A percentile compares a stretch with the other conserved stretches of the same genome.
Conservation (phyloP, 768 basidiomycete species). For the Termitomyces heimii region DNA sequence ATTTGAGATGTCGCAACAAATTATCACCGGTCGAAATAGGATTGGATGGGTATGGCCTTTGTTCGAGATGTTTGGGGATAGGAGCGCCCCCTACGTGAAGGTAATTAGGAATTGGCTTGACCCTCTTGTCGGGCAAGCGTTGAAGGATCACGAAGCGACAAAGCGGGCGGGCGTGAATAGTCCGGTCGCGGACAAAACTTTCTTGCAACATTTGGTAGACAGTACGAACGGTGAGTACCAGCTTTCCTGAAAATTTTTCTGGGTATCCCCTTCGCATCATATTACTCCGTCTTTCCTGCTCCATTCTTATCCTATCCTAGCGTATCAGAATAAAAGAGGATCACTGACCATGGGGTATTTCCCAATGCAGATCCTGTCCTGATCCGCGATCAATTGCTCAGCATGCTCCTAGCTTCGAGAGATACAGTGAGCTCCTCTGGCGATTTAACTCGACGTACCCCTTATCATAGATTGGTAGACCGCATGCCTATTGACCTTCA, state of each 20-base stretch:
- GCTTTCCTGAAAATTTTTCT: no score
- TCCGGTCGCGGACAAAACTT: constrained; percentile 48
- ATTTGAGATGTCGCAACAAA: constrained; percentile 52
- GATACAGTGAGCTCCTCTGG: constrained; percentile 55
- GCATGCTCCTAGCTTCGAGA: constrained; percentile 68
- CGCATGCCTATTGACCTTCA: constrained; percentile 60
- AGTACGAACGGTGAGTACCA: constrained; percentile 51
- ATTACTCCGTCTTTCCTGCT: neutral
- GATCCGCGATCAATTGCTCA: constrained; percentile 75
- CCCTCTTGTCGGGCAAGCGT: constrained; percentile 50
- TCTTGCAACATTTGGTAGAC: constrained; percentile 62
- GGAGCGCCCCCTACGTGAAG: constrained; percentile 37
- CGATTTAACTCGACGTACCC: neutral
- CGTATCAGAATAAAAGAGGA: neutral
- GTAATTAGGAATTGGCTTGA: constrained; percentile 57
- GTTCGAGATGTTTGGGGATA: constrained; percentile 53
- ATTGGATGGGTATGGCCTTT: constrained; percentile 58
- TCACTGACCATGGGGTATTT: neutral
- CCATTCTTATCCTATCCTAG: neutral
- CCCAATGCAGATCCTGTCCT: constrained; percentile 45
- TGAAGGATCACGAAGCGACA: constrained; percentile 37
- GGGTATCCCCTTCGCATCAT: neutral
- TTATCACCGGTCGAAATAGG: constrained; percentile 41
- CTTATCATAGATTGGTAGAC: constrained; percentile 36
- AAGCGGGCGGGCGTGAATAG: constrained; percentile 31